Evolutionary conservation across 768 basidiomycete genomes (phyloP), one percentile per base, ranked within the genome.

Genomic region (Nidularia sp.): DNA sequence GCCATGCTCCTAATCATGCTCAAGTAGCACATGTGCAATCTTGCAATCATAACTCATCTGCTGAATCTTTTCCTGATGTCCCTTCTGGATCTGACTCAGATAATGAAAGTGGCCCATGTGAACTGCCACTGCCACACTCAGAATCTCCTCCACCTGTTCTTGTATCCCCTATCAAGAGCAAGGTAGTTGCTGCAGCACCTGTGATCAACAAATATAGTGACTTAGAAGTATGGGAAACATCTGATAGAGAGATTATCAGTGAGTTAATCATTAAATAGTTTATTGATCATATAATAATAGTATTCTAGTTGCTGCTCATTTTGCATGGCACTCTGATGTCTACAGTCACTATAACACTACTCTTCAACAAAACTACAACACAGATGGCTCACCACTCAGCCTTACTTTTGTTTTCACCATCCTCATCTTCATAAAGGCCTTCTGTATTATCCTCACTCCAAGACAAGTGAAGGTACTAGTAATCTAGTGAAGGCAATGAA

Each of bases 401-500:
- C 8, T 65, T 3, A 32, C 47, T 2, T 61, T 55, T 55, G 50
- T 61, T 6, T 64, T 64, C 43, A 59, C 56, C 2, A 39, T 57
- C 57, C 48, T 43, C 45, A 8, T 18, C 50, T 48, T 55, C 57
- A n/a, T 22, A 29, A 32, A n/a, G 18, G 12, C 56, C 57, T 53
- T 9, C 12, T 31, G n/a, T 43, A 15, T 22, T 52, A 25, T 9
- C 8, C 52, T 10, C 54, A 47, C 22, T 34, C 25, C 13, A 60
- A 58, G 45, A 62, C 62, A 18, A 39, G 45, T 15, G 56, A 59
- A n/a, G 64, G 64, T 5, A 66, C 64, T 2, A 59, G 53, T 35
- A 66, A 66, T 51, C 46, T 52, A 9, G 18, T 18, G 18, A 18
- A 18, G 18, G 18, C 18, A 18, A 18, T 18, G 18, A 18, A 18